These are phyloP conservation scores for Extremus antarcticus DNA, from an alignment of 495 filamentous ascomycete species.

Conservation along the genomic window DNA sequence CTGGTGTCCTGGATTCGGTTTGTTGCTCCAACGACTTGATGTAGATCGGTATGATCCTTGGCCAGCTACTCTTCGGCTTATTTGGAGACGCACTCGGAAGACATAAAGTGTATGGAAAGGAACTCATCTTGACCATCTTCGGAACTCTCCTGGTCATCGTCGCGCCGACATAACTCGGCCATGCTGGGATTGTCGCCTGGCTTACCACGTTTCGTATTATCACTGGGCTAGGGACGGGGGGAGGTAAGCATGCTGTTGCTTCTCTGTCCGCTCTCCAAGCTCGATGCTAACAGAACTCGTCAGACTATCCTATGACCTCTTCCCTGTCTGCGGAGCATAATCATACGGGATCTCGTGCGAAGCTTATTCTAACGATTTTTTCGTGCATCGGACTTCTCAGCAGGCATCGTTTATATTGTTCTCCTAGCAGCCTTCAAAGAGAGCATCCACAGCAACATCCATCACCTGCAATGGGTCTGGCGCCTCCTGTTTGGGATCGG, in stretches of 20 bases:
- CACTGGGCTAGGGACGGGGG: constrained; percentile 11
- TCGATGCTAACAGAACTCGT: not conserved
- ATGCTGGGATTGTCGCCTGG: not conserved
- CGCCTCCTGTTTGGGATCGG: constrained; percentile 23
- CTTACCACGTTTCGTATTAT: constrained; percentile 9
- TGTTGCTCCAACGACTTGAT: not conserved
- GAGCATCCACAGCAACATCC: not conserved
- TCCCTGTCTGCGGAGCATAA: constrained; percentile 8
- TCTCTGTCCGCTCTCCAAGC: not conserved
- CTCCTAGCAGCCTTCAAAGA: constrained; percentile 3
- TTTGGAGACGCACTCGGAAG: constrained; percentile 12
- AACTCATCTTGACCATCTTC: constrained; percentile 9
- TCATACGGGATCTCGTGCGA: not conserved
- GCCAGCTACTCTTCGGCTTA: constrained; percentile 13
- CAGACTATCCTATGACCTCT: constrained; percentile 15
- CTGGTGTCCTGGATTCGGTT: too few relatives aligned
- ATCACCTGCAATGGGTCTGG: constrained; percentile 15
- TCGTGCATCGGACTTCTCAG: not conserved
- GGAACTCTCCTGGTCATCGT: not conserved
- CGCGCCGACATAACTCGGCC: not conserved
- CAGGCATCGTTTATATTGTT: not conserved
- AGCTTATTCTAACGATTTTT: not conserved
- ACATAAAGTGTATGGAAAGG: constrained; percentile 13
- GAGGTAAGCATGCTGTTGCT: not conserved
- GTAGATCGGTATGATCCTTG: constrained; percentile 7